These are phyloP conservation scores for Tuber indicum DNA, from an alignment of 495 filamentous ascomycete species.

Conservation along the genomic window DNA sequence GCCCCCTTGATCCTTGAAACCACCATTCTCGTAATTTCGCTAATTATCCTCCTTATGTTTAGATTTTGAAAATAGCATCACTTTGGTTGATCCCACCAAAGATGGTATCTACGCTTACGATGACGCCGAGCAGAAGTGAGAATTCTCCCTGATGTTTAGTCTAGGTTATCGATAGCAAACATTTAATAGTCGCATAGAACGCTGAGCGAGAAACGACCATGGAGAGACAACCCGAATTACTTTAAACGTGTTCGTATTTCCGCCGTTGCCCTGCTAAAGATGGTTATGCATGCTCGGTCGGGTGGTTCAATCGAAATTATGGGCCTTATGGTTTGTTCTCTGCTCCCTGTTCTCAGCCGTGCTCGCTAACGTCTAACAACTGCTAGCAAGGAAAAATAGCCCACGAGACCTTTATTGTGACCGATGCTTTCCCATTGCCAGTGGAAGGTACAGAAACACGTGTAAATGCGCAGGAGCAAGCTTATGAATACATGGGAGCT, in stretches of 20 bases:
- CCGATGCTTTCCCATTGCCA: constrained; percentile 86
- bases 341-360: background rate
- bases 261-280: constrained; percentile 89
- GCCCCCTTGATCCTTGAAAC: background rate
- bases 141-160: constrained; percentile 4
- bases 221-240: constrained; percentile 74
- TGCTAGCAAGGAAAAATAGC: constrained; percentile 71
- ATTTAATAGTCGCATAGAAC: constrained; percentile 19
- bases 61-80: constrained; percentile 87
- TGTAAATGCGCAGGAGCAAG: constrained; percentile 90
- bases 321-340: constrained; percentile 67
- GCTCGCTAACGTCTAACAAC: constrained; percentile 8
- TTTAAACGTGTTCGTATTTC: constrained; percentile 93
- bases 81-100: constrained; percentile 72
- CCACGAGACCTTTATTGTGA: constrained; percentile 79
- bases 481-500: constrained; percentile 91
- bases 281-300: constrained; percentile 97
- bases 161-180: background rate
- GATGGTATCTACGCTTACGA: constrained; percentile 89
- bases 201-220: constrained; percentile 59
- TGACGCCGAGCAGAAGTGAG: constrained; percentile 55
- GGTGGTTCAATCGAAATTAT: constrained; percentile 91
- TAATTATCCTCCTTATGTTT: constrained; percentile 14
- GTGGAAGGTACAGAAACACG: constrained; percentile 97
- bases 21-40: constrained; percentile 6